Percentiles rank a stretch among this genome's conserved stretches.
phyloP scores from a whole-genome alignment of 805 yeast species.

The Nakazawaea wickerhamii region DNA sequence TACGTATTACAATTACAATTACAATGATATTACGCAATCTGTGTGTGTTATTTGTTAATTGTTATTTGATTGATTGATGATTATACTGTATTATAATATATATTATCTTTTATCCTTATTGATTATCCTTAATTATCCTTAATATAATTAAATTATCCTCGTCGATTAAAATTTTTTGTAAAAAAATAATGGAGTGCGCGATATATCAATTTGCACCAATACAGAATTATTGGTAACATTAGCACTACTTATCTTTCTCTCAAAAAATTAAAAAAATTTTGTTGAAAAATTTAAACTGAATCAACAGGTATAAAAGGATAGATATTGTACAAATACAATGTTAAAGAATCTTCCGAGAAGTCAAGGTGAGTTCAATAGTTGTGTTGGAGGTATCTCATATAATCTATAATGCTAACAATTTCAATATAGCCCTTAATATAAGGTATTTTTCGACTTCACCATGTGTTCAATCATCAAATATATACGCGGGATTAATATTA shows the following conservation, averaged over 20 bases:
- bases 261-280: neutral
- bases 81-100: no score
- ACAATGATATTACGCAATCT: no score
- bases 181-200: no score
- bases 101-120: neutral
- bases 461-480: conserved; percentile 7
- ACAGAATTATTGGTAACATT: no score
- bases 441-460: conserved; percentile 1
- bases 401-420: neutral
- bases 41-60: no score
- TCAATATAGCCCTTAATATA: neutral
- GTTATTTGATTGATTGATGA: no score
- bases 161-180: no score
- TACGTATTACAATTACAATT: conserved; percentile 3
- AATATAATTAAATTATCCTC: no score
- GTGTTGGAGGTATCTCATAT: no score
- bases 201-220: no score
- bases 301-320: neutral
- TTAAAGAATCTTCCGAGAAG: conserved; percentile 1
- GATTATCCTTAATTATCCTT: no score
- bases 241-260: neutral
- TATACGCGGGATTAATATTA: conserved; percentile 54
- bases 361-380: neutral
- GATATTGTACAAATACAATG: no score
- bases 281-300: neutral